These are phyloP conservation scores for Salix caprea DNA, from an alignment of 345 rosid genomes.

Conservation along the genomic window DNA sequence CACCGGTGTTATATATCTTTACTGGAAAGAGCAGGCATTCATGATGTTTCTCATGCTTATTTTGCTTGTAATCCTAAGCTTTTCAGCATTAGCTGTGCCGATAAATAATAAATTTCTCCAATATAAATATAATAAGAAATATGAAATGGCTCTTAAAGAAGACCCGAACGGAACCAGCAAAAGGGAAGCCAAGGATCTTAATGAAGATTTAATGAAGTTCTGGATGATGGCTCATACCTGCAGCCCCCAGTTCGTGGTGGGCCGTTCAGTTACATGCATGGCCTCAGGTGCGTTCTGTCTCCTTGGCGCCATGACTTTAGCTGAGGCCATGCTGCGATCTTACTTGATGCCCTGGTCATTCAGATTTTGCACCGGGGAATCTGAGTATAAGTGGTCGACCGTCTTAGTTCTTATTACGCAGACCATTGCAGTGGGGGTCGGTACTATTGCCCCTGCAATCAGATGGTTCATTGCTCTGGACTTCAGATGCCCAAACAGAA, in stretches of 20 bases:
- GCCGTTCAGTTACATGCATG: conserved; percentile 70
- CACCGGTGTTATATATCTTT: conserved; percentile 65
- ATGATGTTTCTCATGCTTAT: conserved; percentile 55
- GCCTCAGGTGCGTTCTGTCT: conserved; percentile 81
- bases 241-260: conserved; percentile 81
- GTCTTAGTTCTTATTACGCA: conserved; percentile 49
- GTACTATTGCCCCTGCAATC: conserved; percentile 62
- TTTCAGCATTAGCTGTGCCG: conserved; percentile 56
- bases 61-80: conserved; percentile 49
- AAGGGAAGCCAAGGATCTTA: conserved; percentile 37
- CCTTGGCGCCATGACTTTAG: conserved; percentile 48
- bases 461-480: conserved; percentile 80
- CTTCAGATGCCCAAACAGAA: conserved; percentile 54
- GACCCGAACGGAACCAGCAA: conserved; percentile 31
- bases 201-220: conserved; percentile 50
- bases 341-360: conserved; percentile 51
- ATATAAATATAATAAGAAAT: conserved; percentile 50
- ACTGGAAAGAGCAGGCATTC: conserved; percentile 54
- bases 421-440: conserved; percentile 54
- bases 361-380: conserved; percentile 59
- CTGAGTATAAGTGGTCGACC: conserved; percentile 82
- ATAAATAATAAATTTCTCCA: conserved; percentile 49
- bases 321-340: conserved; percentile 60
- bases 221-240: conserved; percentile 95
- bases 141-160: conserved; percentile 52